phyloP scores from a whole-genome alignment of 83 land plant species.

The Thuja plicata region DNA sequence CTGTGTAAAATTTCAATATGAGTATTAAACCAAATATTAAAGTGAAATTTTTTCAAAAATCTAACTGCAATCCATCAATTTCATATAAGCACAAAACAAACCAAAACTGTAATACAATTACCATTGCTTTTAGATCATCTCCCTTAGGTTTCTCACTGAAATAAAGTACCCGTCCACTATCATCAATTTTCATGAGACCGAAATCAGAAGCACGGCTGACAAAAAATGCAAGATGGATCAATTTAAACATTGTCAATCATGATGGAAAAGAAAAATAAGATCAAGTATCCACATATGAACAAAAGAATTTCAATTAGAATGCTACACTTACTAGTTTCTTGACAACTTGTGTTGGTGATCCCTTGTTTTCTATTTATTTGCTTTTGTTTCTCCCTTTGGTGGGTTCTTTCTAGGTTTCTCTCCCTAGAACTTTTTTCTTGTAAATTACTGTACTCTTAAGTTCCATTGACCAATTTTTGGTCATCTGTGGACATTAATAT shows the following conservation, averaged over 20 bases:
- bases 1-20: conserved; percentile 25
- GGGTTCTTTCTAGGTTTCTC: too few species aligned
- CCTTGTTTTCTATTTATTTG: too few species aligned
- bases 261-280: background rate
- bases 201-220: conserved; percentile 59
- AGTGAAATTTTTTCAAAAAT: too few species aligned
- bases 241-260: background rate
- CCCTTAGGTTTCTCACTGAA: conserved; percentile 59
- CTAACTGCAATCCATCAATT: background rate
- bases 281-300: background rate
- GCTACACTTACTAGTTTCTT: background rate
- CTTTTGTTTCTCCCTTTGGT: too few species aligned
- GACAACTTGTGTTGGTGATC: too few species aligned
- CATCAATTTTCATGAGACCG: conserved; percentile 57
- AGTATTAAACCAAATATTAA: too few species aligned
- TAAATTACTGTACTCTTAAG: too few species aligned
- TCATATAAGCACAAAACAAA: background rate
- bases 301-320: background rate
- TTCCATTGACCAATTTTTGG: too few species aligned
- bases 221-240: background rate
- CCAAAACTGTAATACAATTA: background rate
- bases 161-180: conserved; percentile 34
- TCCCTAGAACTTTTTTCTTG: too few species aligned
- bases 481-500: too few species aligned
- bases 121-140: conserved; percentile 45